A percentile compares a stretch with the other conserved stretches of the same genome.
These are phyloP conservation scores for Barbatosphaeria neglecta DNA, from an alignment of 495 filamentous ascomycete species.

Conservation along the genomic window DNA sequence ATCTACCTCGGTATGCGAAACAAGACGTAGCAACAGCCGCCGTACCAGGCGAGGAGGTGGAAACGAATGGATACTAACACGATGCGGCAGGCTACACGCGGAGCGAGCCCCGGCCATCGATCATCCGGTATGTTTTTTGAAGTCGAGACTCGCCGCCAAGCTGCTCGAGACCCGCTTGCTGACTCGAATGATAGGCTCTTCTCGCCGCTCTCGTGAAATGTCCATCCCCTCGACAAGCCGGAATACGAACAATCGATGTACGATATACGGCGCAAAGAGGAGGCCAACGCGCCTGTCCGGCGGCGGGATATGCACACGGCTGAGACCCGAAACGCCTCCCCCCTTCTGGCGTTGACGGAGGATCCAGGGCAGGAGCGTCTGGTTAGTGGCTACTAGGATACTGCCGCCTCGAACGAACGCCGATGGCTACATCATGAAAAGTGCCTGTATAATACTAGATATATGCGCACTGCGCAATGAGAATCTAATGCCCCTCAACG, in stretches of 20 bases:
- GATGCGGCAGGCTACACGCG: slow-evolving; percentile 67
- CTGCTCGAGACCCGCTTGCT: slow-evolving; percentile 1
- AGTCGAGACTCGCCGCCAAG: not conserved
- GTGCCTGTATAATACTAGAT: not conserved
- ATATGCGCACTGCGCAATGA: no score
- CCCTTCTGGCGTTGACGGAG: no score
- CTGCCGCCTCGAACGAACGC: not conserved
- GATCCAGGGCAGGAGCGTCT: no score
- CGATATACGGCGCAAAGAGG: slow-evolving; percentile 2
- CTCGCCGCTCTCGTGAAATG: slow-evolving; percentile 52
- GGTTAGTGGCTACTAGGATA: not conserved
- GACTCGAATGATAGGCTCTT: slow-evolving; percentile 44
- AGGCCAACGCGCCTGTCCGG: no score
- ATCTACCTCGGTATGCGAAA: slow-evolving; percentile 79
- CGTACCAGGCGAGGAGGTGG: no score
- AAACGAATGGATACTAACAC: slow-evolving; percentile 8
- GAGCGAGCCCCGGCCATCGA: slow-evolving; percentile 80
- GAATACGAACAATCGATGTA: slow-evolving; percentile 4
- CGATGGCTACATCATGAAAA: not conserved
- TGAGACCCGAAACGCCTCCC: no score
- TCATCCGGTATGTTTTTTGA: slow-evolving; percentile 62
- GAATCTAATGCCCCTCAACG: not conserved
- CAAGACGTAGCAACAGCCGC: no score
- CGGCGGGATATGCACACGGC: no score
- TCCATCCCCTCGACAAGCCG: not conserved